Percentiles rank a stretch among this genome's conserved stretches.
phyloP scores from a whole-genome alignment of 2,329 filamentous ascomycete genomes.

The Aspergillus viridinutans region DNA sequence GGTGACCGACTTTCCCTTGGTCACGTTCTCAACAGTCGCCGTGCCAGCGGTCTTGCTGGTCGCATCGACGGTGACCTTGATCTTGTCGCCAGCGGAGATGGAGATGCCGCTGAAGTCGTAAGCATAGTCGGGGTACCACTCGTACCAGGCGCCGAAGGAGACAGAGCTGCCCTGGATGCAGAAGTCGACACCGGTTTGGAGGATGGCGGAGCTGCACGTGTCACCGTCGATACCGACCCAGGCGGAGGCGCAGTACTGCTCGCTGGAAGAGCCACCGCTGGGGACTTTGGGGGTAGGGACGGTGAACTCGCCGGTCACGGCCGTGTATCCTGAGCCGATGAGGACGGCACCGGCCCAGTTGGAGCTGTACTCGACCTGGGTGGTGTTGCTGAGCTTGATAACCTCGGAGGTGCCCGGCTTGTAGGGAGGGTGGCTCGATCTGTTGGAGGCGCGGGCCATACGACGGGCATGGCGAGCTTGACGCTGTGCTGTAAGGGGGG shows the following conservation, averaged over 20 bases:
- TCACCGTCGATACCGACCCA: conserved; percentile 62
- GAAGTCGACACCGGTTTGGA: conserved; percentile 57
- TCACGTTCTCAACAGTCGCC: conserved; percentile 48
- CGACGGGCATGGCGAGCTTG: conserved; percentile 28
- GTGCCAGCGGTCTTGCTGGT: conserved; percentile 40
- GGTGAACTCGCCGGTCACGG: conserved; percentile 51
- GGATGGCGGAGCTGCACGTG: conserved; percentile 49
- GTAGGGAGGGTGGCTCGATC: conserved; percentile 29
- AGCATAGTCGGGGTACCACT: conserved; percentile 56
- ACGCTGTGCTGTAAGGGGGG: conserved; percentile 43
- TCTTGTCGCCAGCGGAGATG: conserved; percentile 41
- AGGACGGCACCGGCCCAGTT: conserved; percentile 60
- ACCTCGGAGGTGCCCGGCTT: conserved; percentile 25
- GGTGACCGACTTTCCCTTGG: conserved; percentile 48
- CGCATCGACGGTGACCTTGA: conserved; percentile 41
- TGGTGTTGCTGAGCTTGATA: conserved; percentile 31
- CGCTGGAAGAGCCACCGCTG: conserved; percentile 28
- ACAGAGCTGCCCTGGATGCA: conserved; percentile 39
- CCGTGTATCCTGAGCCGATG: conserved; percentile 47
- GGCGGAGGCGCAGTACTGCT: conserved; percentile 46
- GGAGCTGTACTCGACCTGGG: conserved; percentile 46
- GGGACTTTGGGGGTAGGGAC: conserved; percentile 46
- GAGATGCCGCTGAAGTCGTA: conserved; percentile 48
- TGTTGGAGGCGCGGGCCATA: conserved; percentile 21
- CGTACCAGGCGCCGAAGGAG: conserved; percentile 55